These are phyloP conservation scores for Pseudogymnoascus sp. DNA, from an alignment of 2,329 filamentous ascomycete genomes.

Conservation along the genomic window DNA sequence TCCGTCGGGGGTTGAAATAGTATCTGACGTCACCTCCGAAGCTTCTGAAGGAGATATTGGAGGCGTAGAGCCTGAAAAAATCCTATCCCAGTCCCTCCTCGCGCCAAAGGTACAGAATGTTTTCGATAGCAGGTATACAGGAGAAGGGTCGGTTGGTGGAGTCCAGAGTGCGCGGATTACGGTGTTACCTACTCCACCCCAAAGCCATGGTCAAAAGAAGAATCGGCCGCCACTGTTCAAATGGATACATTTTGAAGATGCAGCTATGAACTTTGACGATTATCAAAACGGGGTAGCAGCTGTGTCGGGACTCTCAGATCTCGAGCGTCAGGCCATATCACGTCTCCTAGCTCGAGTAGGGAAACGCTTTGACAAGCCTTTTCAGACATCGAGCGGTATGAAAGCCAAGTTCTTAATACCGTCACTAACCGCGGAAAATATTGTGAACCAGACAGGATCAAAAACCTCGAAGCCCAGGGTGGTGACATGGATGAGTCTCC, in stretches of 20 bases:
- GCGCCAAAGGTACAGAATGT: not conserved
- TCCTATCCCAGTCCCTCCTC: not conserved
- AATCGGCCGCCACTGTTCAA: slow-evolving; percentile 1
- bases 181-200: not conserved
- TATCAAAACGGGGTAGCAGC: not conserved
- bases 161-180: slow-evolving; percentile 5
- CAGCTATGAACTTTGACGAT: slow-evolving; percentile 5
- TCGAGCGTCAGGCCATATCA: slow-evolving; percentile 14
- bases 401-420: slow-evolving; percentile 16
- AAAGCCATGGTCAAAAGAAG: not conserved
- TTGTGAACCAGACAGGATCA: slow-evolving; percentile 9
- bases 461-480: slow-evolving; percentile 11
- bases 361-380: slow-evolving; percentile 15
- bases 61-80: not conserved
- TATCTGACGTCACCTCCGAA: not conserved
- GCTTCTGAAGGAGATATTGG: not conserved
- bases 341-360: slow-evolving; percentile 12
- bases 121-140: slow-evolving; percentile 3
- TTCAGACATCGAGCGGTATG: slow-evolving; percentile 13
- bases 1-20: not conserved
- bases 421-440: slow-evolving; percentile 14
- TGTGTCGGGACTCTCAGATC: slow-evolving; percentile 10
- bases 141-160: not conserved
- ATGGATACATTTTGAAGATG: slow-evolving; percentile 7
- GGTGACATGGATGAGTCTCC: slow-evolving; percentile 26